Evolutionary conservation across 2,329 filamentous ascomycete genomes (phyloP), one percentile per base, ranked within the genome.

Genomic region (Cadophora luteo-olivacea): DNA sequence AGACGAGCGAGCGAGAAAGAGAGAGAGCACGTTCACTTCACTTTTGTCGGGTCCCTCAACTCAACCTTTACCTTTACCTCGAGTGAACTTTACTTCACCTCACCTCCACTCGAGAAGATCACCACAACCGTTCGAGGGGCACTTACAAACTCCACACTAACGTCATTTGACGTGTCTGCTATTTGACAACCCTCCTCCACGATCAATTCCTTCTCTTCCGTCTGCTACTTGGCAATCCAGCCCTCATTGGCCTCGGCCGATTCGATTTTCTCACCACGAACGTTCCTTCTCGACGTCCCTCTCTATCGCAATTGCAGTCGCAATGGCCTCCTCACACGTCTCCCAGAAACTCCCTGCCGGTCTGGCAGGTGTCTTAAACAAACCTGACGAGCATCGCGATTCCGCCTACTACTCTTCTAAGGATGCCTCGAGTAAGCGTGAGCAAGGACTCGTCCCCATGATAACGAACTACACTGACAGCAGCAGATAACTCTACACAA

Each of bases 321-420:
- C 63, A 58, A 65, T 57, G 52, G 29, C 52, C 49, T 51, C 62
- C 33, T 61, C 66, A 24, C 66, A 68, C 22, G 57, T 49, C 32
- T 58, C 66, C 11, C 70, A 72, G 51, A 74, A 73, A 62, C 69
- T 75, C 36, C 83, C 84, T 57, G 79, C 81, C 16, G 84, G 82
- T 55, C 77, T 86, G 69, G 83, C 84, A 16, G 82, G 82, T n/a
- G 82, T 86, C 6, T 77, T 86, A 45, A 86, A 86, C 73, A 78
- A 81, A 32, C 81, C 83, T 6, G 84, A 86, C 58, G 82, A 84
- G 32, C 80, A 85, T 70, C 80, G 84, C 66, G 84, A 86, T 72
- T 86, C 84, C 60, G 84, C 84, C 9, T 86, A 86, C 73, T 85
- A 81, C 68, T 86, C 84, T 11, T 72, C 62, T 22, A 71, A 73